These are phyloP conservation scores for Nepenthes gracilis DNA, from an alignment of 148 eudicot species.

Conservation along the genomic window DNA sequence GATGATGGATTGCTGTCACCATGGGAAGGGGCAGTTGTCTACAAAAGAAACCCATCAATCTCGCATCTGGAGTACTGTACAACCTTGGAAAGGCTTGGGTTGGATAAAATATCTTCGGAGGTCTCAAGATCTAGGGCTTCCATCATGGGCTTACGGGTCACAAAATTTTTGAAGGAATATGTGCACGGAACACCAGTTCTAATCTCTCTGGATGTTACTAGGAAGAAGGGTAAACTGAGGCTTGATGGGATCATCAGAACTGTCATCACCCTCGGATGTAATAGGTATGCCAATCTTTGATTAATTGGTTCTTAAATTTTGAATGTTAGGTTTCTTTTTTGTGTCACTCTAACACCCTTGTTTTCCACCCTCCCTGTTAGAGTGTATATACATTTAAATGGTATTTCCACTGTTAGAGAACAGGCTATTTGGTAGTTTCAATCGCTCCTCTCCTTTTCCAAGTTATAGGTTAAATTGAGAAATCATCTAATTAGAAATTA, in stretches of 20 bases:
- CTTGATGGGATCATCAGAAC: conserved; percentile 84
- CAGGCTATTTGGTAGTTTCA: no score
- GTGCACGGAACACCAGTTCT: conserved; percentile 71
- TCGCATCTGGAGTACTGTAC: conserved; percentile 74
- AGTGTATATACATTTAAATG: no score
- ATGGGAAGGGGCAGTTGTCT: conserved; percentile 88
- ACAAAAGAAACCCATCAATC: conserved; percentile 56
- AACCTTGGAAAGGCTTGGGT: conserved; percentile 79
- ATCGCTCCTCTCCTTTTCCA: no score
- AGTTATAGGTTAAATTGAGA: no score
- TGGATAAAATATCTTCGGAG: conserved; percentile 51
- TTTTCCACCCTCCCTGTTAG: no score
- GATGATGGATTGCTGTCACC: conserved; percentile 34
- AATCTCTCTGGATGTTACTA: conserved; percentile 61
- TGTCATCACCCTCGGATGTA: conserved; percentile 64
- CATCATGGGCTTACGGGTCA: conserved; percentile 71
- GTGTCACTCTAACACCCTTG: no score
- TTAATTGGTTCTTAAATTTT: no score
- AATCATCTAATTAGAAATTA: no score
- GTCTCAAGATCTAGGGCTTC: conserved; percentile 56
- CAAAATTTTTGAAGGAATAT: conserved; percentile 65
- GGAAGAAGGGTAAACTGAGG: conserved; percentile 56
- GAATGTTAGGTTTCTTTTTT: no score
- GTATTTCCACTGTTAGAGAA: no score
- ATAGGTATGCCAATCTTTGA: conserved; percentile 37